A percentile compares a stretch with the other conserved stretches of the same genome.
Evolutionary conservation across 495 filamentous ascomycete species (phyloP).

Genomic region (Tricharina praecox): DNA sequence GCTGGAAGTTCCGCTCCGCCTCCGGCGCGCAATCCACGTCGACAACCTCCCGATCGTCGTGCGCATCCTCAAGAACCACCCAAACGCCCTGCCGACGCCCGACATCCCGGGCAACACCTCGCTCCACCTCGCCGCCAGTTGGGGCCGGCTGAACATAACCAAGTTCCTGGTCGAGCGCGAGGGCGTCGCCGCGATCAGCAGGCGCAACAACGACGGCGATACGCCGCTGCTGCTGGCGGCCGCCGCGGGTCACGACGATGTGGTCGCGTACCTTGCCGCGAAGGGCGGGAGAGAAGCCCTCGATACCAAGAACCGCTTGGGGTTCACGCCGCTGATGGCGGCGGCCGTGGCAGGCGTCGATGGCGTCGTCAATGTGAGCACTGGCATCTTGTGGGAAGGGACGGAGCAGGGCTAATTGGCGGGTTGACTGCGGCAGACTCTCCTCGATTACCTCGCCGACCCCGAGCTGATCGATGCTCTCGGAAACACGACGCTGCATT

Average conservation of each 20-base stretch:
- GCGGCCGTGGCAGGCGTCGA: slow-evolving; percentile 11
- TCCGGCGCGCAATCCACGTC: slow-evolving; percentile 55
- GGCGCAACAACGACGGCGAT: slow-evolving; percentile 53
- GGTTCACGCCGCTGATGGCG: slow-evolving; percentile 30
- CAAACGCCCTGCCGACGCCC: slow-evolving; percentile 35
- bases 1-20: slow-evolving; percentile 45
- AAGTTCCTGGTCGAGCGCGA: slow-evolving; percentile 38
- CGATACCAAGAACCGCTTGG: slow-evolving; percentile 37
- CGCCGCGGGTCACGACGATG: slow-evolving; percentile 38
- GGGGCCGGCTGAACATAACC: slow-evolving; percentile 49
- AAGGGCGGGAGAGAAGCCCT: slow-evolving; percentile 30
- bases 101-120: slow-evolving; percentile 48
- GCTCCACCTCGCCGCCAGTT: slow-evolving; percentile 54
- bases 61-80: slow-evolving; percentile 56
- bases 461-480: slow-evolving; percentile 36
- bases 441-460: slow-evolving; percentile 17
- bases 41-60: slow-evolving; percentile 44
- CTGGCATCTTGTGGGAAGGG: too few species aligned
- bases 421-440: neutral
- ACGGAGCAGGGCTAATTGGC: too few species aligned
- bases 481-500: slow-evolving; percentile 65
- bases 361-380: slow-evolving; percentile 4
- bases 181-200: slow-evolving; percentile 42
- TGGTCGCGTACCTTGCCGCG: slow-evolving; percentile 39
- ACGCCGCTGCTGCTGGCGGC: slow-evolving; percentile 53